A percentile compares a stretch with the other conserved stretches of the same genome.
Conservation (phyloP, 768 basidiomycete species). For the Naganishia kalamii region DNA sequence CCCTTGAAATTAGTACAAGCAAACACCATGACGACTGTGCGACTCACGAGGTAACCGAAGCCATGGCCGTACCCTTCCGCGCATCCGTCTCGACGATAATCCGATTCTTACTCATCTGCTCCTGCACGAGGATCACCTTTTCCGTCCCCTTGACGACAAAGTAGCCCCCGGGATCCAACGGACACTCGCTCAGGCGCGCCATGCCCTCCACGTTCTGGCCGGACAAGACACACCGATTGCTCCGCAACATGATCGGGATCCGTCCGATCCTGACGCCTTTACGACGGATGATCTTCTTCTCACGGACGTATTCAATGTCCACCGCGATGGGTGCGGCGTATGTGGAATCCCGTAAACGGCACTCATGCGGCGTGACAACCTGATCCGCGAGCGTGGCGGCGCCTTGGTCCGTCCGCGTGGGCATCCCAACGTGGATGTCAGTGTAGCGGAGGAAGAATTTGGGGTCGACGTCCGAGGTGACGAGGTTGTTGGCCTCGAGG, state of each 20-base stretch:
- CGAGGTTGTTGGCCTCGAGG: slow-evolving; percentile 46
- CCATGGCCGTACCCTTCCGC: slow-evolving; percentile 82
- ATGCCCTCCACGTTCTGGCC: slow-evolving; percentile 69
- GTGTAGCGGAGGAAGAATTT: slow-evolving; percentile 90
- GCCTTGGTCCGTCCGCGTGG: slow-evolving; percentile 68
- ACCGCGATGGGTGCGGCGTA: slow-evolving; percentile 90
- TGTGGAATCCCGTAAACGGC: slow-evolving; percentile 87
- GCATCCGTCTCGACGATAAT: slow-evolving; percentile 95
- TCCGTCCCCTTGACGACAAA: slow-evolving; percentile 63
- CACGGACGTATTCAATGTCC: slow-evolving; percentile 89
- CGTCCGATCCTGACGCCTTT: slow-evolving; percentile 80
- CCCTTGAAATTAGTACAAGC: slow-evolving; percentile 44
- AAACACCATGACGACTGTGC: slow-evolving; percentile 45
- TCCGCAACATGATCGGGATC: slow-evolving; percentile 91
- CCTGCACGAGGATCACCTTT: slow-evolving; percentile 88
- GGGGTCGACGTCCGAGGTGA: slow-evolving; percentile 92
- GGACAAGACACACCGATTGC: slow-evolving; percentile 86
- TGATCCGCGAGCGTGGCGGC: slow-evolving; percentile 9
- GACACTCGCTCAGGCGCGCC: slow-evolving; percentile 94
- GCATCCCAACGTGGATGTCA: slow-evolving; percentile 87
- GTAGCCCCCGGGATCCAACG: slow-evolving; percentile 97
- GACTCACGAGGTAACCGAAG: slow-evolving; percentile 89
- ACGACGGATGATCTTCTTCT: slow-evolving; percentile 76
- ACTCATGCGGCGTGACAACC: slow-evolving; percentile 88
- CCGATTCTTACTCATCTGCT: slow-evolving; percentile 96